Base-by-base conservation (phyloP, 2,329 filamentous ascomycete species). In the Talaromyces piceae region DNA sequence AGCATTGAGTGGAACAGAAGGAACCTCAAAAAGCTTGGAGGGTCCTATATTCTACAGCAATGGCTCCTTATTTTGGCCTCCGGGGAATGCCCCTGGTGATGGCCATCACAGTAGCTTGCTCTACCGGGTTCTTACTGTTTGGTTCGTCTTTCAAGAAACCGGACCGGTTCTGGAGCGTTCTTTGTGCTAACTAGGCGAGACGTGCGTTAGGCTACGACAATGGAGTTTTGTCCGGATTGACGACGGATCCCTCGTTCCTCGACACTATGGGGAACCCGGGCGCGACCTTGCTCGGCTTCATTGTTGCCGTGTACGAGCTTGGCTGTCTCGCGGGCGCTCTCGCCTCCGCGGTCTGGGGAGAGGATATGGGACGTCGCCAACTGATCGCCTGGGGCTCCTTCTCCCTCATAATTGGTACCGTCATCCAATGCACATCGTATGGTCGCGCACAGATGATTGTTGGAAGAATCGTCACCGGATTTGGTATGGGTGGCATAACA, bases 401-500 rank as follows among this genome's bases (percentile, higher is more conserved):
- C 16, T 73, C 77, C 58, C 76, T 79, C 65, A 66, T 76, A 2
- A 60, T 79, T 37, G 77, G 76, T 18, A 73, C 73, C 45, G 65
- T 70, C 22, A 64, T 79, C 30, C 75, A 79, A 57, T 67, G 66
- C n/a, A 70, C 73, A 16, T 66, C 77, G 3, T 79, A 73, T 58
- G 54, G 61, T 4, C 68, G 77, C 3, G 61, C 70, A 1, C 76
- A 79, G 53, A 65, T 80, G 46, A 76, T 80, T 49, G 67, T 77
- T 27, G 75, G 75, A 12, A 70, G 77, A 49, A 58, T 80, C 16
- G 67, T 80, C 18, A 75, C 75, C 18, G 77, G 77, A 18, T 67
- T 77, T 51, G 78, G 77, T 7, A 78, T 78, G 41, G 73, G 75
- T 26, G 66, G 77, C 60, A 78, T 77, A 54, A 77, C 75, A 2